These are phyloP conservation scores for Oxytropis ochrocephala DNA, from an alignment of 306 rosid genomes.

Conservation along the genomic window DNA sequence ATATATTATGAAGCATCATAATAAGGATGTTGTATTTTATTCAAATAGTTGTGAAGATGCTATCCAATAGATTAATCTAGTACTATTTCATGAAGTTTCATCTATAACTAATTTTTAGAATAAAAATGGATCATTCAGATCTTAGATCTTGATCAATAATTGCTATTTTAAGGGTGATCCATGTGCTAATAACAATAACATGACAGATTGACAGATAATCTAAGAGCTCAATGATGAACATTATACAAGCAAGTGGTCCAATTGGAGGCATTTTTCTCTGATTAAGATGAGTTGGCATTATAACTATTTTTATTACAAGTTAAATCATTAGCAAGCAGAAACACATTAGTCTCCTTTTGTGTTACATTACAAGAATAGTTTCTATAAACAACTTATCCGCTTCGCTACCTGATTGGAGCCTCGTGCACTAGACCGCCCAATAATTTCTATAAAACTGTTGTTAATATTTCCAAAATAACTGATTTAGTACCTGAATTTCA, in stretches of 20 bases:
- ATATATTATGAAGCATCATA: background rate
- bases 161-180: background rate
- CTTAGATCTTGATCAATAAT: background rate
- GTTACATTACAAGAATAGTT: background rate
- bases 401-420: too few relatives aligned
- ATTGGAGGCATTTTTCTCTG: background rate
- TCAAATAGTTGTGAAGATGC: background rate
- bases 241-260: background rate
- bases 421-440: too few relatives aligned
- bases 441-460: background rate
- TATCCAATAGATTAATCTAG: background rate
- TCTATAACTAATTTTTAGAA: background rate
- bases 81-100: background rate
- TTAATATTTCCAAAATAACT: background rate
- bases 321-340: background rate
- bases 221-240: background rate
- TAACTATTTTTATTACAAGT: background rate
- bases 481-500: conserved; percentile 66
- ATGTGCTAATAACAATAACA: conserved; percentile 17
- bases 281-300: background rate
- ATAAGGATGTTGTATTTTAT: background rate
- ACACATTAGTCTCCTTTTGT: too few relatives aligned
- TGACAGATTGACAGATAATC: conserved; percentile 8
- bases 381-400: too few relatives aligned
- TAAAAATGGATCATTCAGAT: background rate